Evolutionary conservation across 805 yeast genomes (phyloP), one percentile per base, ranked within the genome.

Genomic region (Yamadazyma laniorum): DNA sequence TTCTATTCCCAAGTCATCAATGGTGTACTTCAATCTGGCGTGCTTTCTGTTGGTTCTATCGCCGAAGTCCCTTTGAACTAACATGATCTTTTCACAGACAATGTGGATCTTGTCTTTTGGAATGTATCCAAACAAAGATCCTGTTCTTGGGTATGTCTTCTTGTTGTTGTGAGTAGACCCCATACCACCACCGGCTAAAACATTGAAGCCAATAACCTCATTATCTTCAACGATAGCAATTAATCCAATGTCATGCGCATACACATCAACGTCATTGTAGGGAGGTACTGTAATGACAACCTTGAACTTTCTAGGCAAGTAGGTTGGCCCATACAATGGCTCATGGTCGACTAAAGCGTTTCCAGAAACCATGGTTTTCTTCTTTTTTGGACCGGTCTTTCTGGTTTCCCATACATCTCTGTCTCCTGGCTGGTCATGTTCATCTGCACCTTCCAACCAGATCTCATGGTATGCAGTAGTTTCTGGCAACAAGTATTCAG

Each of bases 181-280:
- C 98, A 91, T 91, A 74, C 98, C 98, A 70, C 98, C 98, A 63
- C 98, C 98, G 48, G 83, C 95, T 44, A 85, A 75, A 37, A 91
- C 79, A 55, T 91, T 91, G 74, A 79, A 91, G 40, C 98, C 98
- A 43, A 73, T 58, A 31, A 84, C 77, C 14, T 77, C 72, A 53
- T 80, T 74, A 50, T 77, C 78, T 47, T 78, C 79, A 32, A 88
- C 80, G 55, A 91, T 89, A 22, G 96, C 89, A 59, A 91, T 78
- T 50, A 91, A 73, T 50, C 98, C 98, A 51, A 91, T 80, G 66
- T 91, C 98, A 60, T 88, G 93, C 7, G 95, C 95, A 70, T 86
- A 91, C 6, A 88, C 96, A 67, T 91, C 98, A 36, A 91, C 96
- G 64, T 91, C 98, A 58, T 91, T 91, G 65, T 77, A 88, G 22